Base-by-base conservation (phyloP, 805 yeast species). In the Yamadazyma akitaensis region DNA sequence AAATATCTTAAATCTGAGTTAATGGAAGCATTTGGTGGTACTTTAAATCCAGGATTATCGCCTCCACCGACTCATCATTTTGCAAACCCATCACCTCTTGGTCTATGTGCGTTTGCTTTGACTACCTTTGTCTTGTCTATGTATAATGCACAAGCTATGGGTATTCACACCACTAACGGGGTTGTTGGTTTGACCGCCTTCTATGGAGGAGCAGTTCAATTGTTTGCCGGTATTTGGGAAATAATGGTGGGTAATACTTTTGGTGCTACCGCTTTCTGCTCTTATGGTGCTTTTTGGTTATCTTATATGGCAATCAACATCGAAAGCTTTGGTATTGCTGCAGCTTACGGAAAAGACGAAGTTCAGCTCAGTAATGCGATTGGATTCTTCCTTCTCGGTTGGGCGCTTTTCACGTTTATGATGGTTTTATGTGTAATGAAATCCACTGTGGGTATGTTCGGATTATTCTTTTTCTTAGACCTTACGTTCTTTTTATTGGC, bases 191-290 rank as follows among this genome's bases (percentile, higher is more conserved):
- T 76, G 24, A 83, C 88, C 1, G 65, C 74, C 52, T 82, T 82
- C 58, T 83, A 83, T 52, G 89, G 88, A 47, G 88, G 88, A 17
- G 57, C 72, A 2, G 72, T 75, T 34, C 88, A 83, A 65, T 57
- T 82, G 25, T 62, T 78, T 21, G 86, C 87, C 18, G 88, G 88
- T 37, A 70, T 80, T 65, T 82, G 85, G 85, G 87, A 82, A 64
- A 67, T 82, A 53, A 77, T 79, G 10, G 60, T 77, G 36, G 85
- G 81, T 42, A 83, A 84, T 64, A 78, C 85, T 24, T 84, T 84
- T 68, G 88, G 84, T 68, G 85, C 79, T 50, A 75, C 82, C n/a
- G 86, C 87, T 2, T 70, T 84, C 41, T 60, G 78, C 37, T 77
- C 84, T 3, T 83, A 72, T 54, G 74, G 74, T 9, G 65, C 65